Evolutionary conservation across 495 filamentous ascomycete species (phyloP), one percentile per base, ranked within the genome.

Genomic region (Penicillium alfredii): DNA sequence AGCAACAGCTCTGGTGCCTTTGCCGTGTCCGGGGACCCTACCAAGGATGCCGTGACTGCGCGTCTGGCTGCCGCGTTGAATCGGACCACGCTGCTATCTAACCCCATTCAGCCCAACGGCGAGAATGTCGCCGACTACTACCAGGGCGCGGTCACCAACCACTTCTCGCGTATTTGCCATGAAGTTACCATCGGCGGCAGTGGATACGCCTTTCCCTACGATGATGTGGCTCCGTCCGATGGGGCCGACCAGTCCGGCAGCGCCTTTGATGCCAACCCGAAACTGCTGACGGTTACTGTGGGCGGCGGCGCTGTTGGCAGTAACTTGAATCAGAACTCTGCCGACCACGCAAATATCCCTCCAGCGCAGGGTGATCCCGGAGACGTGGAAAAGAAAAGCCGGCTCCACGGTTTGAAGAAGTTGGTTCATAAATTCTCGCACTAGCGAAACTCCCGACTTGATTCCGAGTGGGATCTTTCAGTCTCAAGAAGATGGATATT

Each of bases 171-270:
- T 9, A 71, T 88, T 38, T 71, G 81, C 37, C 84, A 88, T 59
- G 65, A 53, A 16, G 69, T 68, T 24, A 80, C 77, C 42, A 42
- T 75, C 5, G 80, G 81, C 58, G 66, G 71, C 3, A 60, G 70
- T 9, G 84, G 84, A 2, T 88, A 88, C 61, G 80, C 82, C 2
- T 87, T 87, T 48, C 82, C 84, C 0, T 88, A 86, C 50, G 83
- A 88, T 51, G 84, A 88, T 56, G 84, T 87, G 3, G 68, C 70
- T 13, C 71, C 80, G 1, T 57, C 59, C 11, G 72, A 68, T 33
- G 74, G 67, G 0, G 44, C 54, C 9, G 79, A 86, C 57, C 77
- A 80, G 44, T 74, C 73, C 19, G 84, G 84, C 2, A 73, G 69
- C 30, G 73, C 86, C n/a, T 72, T 53, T 36, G 76, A 76, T 51